Conservation (phyloP, 495 filamentous ascomycete species). For the Trichoderma virens region DNA sequence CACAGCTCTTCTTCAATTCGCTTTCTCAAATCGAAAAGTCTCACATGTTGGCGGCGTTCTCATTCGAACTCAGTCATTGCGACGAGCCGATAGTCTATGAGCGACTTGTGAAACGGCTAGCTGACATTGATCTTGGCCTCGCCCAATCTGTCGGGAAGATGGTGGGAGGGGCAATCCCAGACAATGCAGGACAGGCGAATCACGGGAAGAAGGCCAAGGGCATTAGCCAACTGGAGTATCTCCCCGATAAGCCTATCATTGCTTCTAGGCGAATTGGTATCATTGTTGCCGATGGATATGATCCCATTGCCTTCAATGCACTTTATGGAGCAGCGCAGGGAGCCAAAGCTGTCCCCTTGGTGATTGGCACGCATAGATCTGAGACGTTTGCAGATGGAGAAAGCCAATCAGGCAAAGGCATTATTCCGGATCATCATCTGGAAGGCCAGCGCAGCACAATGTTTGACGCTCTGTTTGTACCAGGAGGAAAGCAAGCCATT, state of each 20-base stretch:
- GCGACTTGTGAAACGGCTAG: conserved; percentile 60
- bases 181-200: conserved; percentile 45
- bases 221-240: conserved; percentile 63
- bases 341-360: conserved; percentile 59
- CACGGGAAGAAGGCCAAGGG: conserved; percentile 57
- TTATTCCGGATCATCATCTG: conserved; percentile 71
- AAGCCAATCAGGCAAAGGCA: conserved; percentile 39
- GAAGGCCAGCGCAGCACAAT: conserved; percentile 77
- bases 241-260: conserved; percentile 56
- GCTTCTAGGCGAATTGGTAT: conserved; percentile 67
- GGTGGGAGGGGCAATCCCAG: conserved; percentile 57
- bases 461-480: conserved; percentile 78
- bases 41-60: conserved; percentile 62
- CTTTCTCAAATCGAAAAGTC: conserved; percentile 59
- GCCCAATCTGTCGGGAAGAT: conserved; percentile 61
- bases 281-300: conserved; percentile 75
- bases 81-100: conserved; percentile 77
- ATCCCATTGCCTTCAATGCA: conserved; percentile 53
- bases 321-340: conserved; percentile 55
- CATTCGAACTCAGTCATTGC: conserved; percentile 85
- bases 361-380: conserved; percentile 57
- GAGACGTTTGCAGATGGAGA: conserved; percentile 52
- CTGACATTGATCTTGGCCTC: conserved; percentile 65
- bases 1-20: conserved; percentile 75
- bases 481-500: conserved; percentile 59